Percentiles rank a stretch among this genome's conserved stretches.
phyloP scores from a whole-genome alignment of 495 filamentous ascomycete species.

The Trichocladium uniseriatum region DNA sequence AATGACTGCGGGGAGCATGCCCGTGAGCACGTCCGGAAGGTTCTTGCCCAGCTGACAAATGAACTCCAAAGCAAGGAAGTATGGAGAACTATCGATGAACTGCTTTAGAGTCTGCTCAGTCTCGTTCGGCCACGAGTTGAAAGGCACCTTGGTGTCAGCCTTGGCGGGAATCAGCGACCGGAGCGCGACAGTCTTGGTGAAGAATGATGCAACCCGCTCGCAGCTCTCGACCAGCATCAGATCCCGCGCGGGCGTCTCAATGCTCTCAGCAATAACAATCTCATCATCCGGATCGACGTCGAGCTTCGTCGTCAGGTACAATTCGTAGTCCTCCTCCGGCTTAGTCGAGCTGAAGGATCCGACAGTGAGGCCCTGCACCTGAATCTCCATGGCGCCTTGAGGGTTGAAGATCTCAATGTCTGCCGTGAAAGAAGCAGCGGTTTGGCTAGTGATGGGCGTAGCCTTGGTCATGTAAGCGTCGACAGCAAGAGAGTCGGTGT shows the following conservation, averaged over 20 bases:
- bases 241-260: background rate
- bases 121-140: conserved; percentile 22
- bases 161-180: background rate
- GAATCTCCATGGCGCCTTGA: conserved; percentile 28
- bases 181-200: conserved; percentile 1
- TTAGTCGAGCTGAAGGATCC: conserved; percentile 28
- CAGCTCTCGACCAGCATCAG: conserved; percentile 29
- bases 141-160: background rate
- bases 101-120: conserved; percentile 22
- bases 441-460: conserved; percentile 14
- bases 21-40: conserved; percentile 19
- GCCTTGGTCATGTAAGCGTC: conserved; percentile 28
- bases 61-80: conserved; percentile 21
- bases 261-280: conserved; percentile 16
- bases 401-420: conserved; percentile 33
- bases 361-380: conserved; percentile 34
- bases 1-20: conserved; percentile 19
- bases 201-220: conserved; percentile 30
- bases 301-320: conserved; percentile 34
- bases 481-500: conserved; percentile 21
- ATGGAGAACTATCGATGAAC: conserved; percentile 27
- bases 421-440: conserved; percentile 26
- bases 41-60: conserved; percentile 20
- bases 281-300: conserved; percentile 35
- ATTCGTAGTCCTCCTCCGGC: conserved; percentile 34